Evolutionary conservation across 2,329 filamentous ascomycete species (phyloP), one percentile per base, ranked within the genome.

Genomic region (Aaosphaeria arxii): DNA sequence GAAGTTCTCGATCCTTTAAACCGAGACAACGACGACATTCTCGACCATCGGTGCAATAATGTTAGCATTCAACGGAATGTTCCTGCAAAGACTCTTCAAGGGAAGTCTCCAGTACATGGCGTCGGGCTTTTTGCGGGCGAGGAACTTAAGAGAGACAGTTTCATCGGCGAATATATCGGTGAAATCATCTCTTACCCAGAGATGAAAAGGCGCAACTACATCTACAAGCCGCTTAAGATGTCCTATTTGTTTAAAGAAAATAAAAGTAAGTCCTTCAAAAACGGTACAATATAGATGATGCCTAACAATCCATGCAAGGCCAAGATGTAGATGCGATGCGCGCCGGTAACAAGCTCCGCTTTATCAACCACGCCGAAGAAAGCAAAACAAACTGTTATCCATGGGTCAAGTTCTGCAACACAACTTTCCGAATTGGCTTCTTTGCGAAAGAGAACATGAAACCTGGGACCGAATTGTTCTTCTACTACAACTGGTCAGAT

Each of bases 271-370:
- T 36, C 9, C 9, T 36, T 13, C 33, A 36, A 13, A 11, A 9
- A 11, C 13, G 13, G 33, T 9, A 11, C 13, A 36, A 13, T 11
- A 13, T 11, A 36, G 9, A 36, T 36, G 9, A 11, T 36, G 9
- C 9, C 33, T 36, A 36, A 36, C 13, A 13, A 11, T 36, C 9
- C 33, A 36, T 36, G 9, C 9, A 52, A 70, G 63, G 71, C 7
- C 77, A 81, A 56, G 74, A 76, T 32, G 72, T 94, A 13, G 89
- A 94, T 62, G 85, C 85, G 5, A 88, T 86, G 17, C 83, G 84
- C 39, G 87, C 87, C 54, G 89, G 89, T 43, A 94, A 92, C 64
- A 84, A 91, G 54, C 85, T 87, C 42, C 83, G 89, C 4, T 94
- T 91, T 70, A 89, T 94, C 66, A 94, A 95, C 67, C 88, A 92